These are phyloP conservation scores for Exophiala xenobiotica DNA, from an alignment of 2,329 filamentous ascomycete genomes.

Conservation along the genomic window DNA sequence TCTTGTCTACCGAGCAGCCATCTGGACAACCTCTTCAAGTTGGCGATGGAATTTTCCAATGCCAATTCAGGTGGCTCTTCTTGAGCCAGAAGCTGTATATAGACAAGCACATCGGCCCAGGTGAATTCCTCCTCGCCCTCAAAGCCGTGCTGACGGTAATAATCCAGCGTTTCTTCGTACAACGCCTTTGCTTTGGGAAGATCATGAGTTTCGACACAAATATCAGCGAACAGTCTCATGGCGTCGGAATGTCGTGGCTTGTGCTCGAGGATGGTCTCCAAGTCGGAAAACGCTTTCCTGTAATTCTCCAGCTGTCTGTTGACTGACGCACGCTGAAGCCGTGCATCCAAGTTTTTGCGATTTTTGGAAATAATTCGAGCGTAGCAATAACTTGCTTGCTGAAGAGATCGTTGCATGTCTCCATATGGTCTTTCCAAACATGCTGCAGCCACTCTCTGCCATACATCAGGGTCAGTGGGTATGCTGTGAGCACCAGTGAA, in stretches of 20 bases:
- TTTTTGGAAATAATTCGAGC: slow-evolving; percentile 55
- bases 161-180: slow-evolving; percentile 55
- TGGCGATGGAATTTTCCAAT: slow-evolving; percentile 58
- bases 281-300: slow-evolving; percentile 50
- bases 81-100: slow-evolving; percentile 73
- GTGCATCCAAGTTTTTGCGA: slow-evolving; percentile 51
- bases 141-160: slow-evolving; percentile 47
- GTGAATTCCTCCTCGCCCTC: slow-evolving; percentile 47
- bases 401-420: slow-evolving; percentile 42
- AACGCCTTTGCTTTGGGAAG: slow-evolving; percentile 48
- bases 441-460: slow-evolving; percentile 57
- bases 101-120: slow-evolving; percentile 85
- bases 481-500: slow-evolving; percentile 59
- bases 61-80: slow-evolving; percentile 48
- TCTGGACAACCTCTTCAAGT: slow-evolving; percentile 70
- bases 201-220: slow-evolving; percentile 54
- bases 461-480: slow-evolving; percentile 55
- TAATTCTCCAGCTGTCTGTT: slow-evolving; percentile 52
- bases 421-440: slow-evolving; percentile 49
- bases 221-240: slow-evolving; percentile 56
- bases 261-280: slow-evolving; percentile 55
- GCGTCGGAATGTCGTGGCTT: slow-evolving; percentile 55
- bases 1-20: slow-evolving; percentile 76
- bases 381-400: slow-evolving; percentile 55
- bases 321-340: slow-evolving; percentile 56